Percentiles rank a stretch among this genome's conserved stretches.
phyloP scores from a whole-genome alignment of 495 filamentous ascomycete species.

The Cladorrhinum samala region DNA sequence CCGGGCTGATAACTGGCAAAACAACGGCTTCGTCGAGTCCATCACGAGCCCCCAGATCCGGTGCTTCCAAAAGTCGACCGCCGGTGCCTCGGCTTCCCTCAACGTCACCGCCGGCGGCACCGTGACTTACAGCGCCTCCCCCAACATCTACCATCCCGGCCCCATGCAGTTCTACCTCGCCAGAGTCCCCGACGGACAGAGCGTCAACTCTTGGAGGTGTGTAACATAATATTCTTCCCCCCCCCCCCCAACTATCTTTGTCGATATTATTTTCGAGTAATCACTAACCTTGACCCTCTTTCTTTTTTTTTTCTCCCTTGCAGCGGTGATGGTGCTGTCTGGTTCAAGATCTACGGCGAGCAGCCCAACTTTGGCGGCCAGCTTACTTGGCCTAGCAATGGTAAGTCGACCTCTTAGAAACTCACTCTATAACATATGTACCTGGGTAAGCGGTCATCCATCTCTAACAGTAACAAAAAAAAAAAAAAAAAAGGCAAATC shows the following conservation, averaged over 20 bases:
- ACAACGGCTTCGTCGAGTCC: conserved; percentile 38
- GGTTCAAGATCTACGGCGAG: conserved; percentile 52
- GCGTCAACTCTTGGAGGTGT: conserved; percentile 37
- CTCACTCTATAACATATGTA: not conserved
- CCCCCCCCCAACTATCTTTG: no score
- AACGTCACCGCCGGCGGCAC: conserved; percentile 37
- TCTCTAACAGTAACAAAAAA: no score
- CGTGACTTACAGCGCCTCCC: conserved; percentile 38
- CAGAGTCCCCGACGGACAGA: conserved; percentile 38
- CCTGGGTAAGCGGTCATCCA: not conserved
- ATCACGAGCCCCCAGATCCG: conserved; percentile 42
- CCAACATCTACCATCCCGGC: conserved; percentile 40
- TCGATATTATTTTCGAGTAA: no score
- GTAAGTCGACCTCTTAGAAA: conserved; percentile 6
- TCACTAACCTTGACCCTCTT: no score
- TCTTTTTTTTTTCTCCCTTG: no score
- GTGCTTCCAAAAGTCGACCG: conserved; percentile 35
- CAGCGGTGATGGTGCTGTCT: conserved; percentile 41
- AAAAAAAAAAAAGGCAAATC: no score
- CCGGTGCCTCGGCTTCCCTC: conserved; percentile 26
- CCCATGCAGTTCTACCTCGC: conserved; percentile 43
- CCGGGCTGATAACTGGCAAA: conserved; percentile 35
- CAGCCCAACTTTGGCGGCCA: conserved; percentile 31
- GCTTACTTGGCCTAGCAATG: conserved; percentile 38
- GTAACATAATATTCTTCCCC: no score